Evolutionary conservation across 306 rosid genomes (phyloP).

Genomic region (Comarum palustre): DNA sequence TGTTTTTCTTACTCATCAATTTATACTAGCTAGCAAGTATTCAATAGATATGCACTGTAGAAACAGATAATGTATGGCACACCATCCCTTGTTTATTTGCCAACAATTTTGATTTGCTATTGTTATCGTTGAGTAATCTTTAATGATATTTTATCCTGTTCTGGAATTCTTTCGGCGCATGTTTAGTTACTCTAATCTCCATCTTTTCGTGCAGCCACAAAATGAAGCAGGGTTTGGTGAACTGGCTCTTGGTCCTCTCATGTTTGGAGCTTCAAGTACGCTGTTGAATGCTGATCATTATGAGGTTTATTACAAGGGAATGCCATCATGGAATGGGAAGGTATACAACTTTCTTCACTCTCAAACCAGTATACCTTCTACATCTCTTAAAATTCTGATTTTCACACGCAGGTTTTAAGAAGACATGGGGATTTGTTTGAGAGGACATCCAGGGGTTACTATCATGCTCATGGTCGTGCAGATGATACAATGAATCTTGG

Average conservation of each 20-base stretch:
- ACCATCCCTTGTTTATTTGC: background rate
- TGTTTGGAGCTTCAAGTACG: conserved; percentile 75
- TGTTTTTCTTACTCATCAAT: background rate
- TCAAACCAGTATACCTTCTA: conserved; percentile 1
- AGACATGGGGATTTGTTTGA: conserved; percentile 96
- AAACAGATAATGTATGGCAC: background rate
- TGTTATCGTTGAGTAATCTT: background rate
- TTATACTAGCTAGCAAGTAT: background rate
- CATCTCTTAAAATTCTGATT: conserved; percentile 18
- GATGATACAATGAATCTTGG: conserved; percentile 99
- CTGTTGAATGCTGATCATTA: conserved; percentile 87
- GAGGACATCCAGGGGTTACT: conserved; percentile 70
- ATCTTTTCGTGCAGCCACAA: conserved; percentile 47
- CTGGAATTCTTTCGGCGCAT: background rate
- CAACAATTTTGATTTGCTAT: background rate
- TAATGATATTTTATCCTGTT: conserved; percentile 3
- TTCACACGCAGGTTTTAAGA: conserved; percentile 58
- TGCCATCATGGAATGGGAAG: conserved; percentile 80
- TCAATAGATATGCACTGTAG: background rate
- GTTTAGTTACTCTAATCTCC: conserved; percentile 11
- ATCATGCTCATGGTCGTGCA: conserved; percentile 93
- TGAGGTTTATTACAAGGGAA: conserved; percentile 77
- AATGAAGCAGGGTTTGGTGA: conserved; percentile 86
- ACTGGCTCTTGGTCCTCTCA: conserved; percentile 79
- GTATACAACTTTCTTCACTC: conserved; percentile 37